Evolutionary conservation across 2,329 filamentous ascomycete species (phyloP).

Genomic region (Chrysoporthe deuterocubensis): DNA sequence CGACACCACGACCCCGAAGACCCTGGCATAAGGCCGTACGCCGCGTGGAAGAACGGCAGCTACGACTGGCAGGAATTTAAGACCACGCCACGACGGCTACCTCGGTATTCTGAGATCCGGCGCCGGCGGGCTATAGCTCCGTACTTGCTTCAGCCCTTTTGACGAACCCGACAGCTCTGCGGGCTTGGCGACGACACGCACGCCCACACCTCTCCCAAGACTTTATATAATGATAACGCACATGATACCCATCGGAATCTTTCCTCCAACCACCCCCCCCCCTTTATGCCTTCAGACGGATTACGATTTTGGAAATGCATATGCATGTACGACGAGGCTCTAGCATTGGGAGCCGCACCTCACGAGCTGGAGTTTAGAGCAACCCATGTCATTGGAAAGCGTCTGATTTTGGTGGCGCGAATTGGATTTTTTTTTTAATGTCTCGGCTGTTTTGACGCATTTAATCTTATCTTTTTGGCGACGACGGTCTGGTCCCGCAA

Average conservation of each 20-base stretch:
- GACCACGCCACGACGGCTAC: slow-evolving; percentile 23
- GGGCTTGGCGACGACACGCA: slow-evolving; percentile 1
- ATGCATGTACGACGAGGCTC: slow-evolving; percentile 5
- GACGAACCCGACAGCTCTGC: slow-evolving; percentile 17
- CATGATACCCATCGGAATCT: slow-evolving; percentile 26
- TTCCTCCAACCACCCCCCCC: not conserved
- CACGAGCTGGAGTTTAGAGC: slow-evolving; percentile 23
- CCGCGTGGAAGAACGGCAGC: slow-evolving; percentile 22
- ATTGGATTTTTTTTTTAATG: not conserved
- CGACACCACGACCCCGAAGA: slow-evolving; percentile 34
- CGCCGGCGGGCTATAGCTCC: slow-evolving; percentile 29
- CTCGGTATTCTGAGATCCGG: slow-evolving; percentile 26
- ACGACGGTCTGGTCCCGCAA: not conserved
- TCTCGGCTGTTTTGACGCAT: not conserved
- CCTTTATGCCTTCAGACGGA: not conserved
- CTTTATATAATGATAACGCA: slow-evolving; percentile 25
- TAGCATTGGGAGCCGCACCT: not conserved
- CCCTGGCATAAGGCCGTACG: slow-evolving; percentile 15
- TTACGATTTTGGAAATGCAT: slow-evolving; percentile 8
- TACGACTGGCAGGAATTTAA: slow-evolving; percentile 36
- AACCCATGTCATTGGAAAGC: slow-evolving; percentile 16
- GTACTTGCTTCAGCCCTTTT: slow-evolving; percentile 35
- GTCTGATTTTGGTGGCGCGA: slow-evolving; percentile 13
- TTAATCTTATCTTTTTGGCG: not conserved
- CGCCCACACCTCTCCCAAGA: not conserved